phyloP scores from a whole-genome alignment of 2,329 filamentous ascomycete genomes.

The Cercospora sojina region DNA sequence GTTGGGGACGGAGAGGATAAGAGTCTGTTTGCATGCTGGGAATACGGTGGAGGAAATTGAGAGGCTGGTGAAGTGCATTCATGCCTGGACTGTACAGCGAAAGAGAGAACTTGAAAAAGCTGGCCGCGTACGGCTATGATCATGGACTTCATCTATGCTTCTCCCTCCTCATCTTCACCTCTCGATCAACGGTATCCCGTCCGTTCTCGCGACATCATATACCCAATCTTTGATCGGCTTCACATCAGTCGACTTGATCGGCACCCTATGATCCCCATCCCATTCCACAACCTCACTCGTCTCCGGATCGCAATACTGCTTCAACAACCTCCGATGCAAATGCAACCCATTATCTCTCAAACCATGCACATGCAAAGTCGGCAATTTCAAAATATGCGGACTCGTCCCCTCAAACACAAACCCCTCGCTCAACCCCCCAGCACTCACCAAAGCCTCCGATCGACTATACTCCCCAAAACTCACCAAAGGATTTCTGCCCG shows the following conservation, averaged over 20 bases:
- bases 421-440: constrained; percentile 47
- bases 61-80: constrained; percentile 51
- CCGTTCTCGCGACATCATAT: constrained; percentile 52
- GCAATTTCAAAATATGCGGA: constrained; percentile 54
- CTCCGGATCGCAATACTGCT: constrained; percentile 59
- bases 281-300: constrained; percentile 64
- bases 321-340: constrained; percentile 56
- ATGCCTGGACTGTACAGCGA: constrained; percentile 47
- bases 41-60: constrained; percentile 61
- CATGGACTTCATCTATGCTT: neutral
- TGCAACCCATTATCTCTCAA: constrained; percentile 59
- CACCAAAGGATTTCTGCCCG: constrained; percentile 61
- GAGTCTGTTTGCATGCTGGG: constrained; percentile 67
- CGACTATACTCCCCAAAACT: constrained; percentile 48
- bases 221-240: constrained; percentile 55
- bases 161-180: neutral
- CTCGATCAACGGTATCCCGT: constrained; percentile 40
- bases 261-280: constrained; percentile 70
- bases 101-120: constrained; percentile 14
- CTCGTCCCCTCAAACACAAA: constrained; percentile 45
- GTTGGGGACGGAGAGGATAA: constrained; percentile 60
- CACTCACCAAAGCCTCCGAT: constrained; percentile 41
- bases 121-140: constrained; percentile 8
- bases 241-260: constrained; percentile 67
- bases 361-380: constrained; percentile 69